These are phyloP conservation scores for Plasmopara viticola DNA, from an alignment of 352 stramenopile genomes.

Conservation along the genomic window DNA sequence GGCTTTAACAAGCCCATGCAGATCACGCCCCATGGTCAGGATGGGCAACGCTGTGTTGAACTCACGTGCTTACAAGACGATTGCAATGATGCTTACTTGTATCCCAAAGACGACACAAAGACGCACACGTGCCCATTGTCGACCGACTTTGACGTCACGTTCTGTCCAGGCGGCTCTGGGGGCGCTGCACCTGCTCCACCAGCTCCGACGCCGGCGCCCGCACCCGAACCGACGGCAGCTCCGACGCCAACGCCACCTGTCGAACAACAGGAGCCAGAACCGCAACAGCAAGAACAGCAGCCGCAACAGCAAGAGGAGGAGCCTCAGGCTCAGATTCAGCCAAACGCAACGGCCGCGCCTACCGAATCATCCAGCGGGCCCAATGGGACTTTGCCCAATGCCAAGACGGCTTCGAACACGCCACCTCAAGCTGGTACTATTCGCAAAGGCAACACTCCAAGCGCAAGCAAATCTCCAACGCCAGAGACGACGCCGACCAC, in stretches of 20 bases:
- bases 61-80: conserved; percentile 47
- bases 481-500: conserved; percentile 1
- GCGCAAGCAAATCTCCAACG: background rate
- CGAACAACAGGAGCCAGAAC: background rate
- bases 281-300: conserved; percentile 2
- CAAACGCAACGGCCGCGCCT: background rate
- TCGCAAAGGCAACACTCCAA: background rate
- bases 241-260: background rate
- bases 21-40: conserved; percentile 34
- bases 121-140: conserved; percentile 43
- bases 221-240: conserved; percentile 2
- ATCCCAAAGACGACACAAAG: conserved; percentile 66
- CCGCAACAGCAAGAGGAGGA: conserved; percentile 4
- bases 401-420: too few relatives aligned
- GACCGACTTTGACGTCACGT: conserved; percentile 56
- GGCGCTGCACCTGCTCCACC: conserved; percentile 23
- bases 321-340: conserved; percentile 4
- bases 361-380: background rate
- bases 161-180: conserved; percentile 42
- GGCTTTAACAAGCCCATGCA: conserved; percentile 67
- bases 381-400: background rate
- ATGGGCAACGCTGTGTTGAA: conserved; percentile 36
- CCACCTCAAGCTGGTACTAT: background rate
- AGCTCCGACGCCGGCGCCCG: conserved; percentile 25
- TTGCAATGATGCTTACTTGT: conserved; percentile 58